Evolutionary conservation across 2,329 filamentous ascomycete species (phyloP).

Genomic region (Botrytis pseudocinerea): DNA sequence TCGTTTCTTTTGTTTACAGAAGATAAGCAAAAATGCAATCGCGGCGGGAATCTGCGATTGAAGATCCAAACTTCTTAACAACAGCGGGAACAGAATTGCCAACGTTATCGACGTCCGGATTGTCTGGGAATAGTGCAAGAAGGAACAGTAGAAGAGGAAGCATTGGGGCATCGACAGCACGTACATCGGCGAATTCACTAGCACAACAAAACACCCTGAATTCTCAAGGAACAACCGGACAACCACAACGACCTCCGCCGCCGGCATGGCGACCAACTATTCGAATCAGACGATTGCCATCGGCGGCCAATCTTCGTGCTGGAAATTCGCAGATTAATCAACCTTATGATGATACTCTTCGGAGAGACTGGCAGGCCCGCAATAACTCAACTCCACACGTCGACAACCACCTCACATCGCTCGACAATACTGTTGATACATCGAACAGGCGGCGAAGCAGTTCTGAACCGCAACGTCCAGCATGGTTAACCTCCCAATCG

Average conservation of each 20-base stretch:
- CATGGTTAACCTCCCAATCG: constrained; percentile 6
- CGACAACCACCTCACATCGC: constrained; percentile 8
- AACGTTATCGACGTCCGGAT: constrained; percentile 1
- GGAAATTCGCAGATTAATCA: constrained; percentile 13
- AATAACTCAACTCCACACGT: constrained; percentile 19
- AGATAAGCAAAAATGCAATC: constrained; percentile 20
- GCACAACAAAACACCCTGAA: constrained; percentile 7
- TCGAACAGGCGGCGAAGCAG: constrained; percentile 26
- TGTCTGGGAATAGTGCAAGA: neutral
- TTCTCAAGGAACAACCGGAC: neutral
- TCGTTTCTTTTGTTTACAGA: constrained; percentile 1
- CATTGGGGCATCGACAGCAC: neutral
- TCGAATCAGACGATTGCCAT: constrained; percentile 30
- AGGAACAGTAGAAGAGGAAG: constrained; percentile 14
- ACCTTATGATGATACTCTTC: constrained; percentile 1
- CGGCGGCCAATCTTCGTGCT: constrained; percentile 9
- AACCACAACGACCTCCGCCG: constrained; percentile 14
- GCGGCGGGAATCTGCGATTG: constrained; percentile 1
- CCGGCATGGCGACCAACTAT: constrained; percentile 33
- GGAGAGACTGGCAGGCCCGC: constrained; percentile 6
- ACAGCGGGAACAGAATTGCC: constrained; percentile 8
- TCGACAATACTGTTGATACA: neutral
- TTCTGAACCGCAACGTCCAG: constrained; percentile 24
- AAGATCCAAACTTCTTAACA: constrained; percentile 17
- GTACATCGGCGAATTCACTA: constrained; percentile 15